These are phyloP conservation scores for carrot (Daucus carota) DNA, from an alignment of 129 eudicot species.

Conservation along the genomic window DNA sequence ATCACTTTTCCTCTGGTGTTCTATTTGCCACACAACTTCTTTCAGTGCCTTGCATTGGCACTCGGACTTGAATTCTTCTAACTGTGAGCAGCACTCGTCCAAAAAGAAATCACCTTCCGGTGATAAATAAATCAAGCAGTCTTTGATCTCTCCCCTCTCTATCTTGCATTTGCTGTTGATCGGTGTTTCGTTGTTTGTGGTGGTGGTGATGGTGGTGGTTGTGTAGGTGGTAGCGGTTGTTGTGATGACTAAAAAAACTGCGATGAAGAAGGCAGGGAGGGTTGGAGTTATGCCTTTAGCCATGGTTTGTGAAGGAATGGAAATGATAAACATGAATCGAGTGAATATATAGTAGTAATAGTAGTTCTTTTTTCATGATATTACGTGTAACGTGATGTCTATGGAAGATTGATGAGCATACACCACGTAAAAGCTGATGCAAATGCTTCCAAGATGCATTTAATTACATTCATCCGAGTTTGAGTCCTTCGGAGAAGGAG, in stretches of 20 bases:
- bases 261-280: neutral
- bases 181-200: neutral
- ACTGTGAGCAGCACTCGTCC: neutral
- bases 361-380: neutral
- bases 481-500: too few species aligned
- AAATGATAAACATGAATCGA: neutral
- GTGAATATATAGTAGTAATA: neutral
- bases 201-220: neutral
- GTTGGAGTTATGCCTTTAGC: neutral
- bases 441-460: neutral
- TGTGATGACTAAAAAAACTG: neutral
- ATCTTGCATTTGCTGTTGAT: neutral
- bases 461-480: neutral
- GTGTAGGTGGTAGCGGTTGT: neutral
- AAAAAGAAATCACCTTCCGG: neutral
- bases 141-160: neutral
- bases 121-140: neutral
- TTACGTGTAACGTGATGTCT: neutral
- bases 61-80: neutral
- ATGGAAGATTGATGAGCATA: neutral
- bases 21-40: neutral
- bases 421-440: neutral
- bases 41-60: conserved; percentile 1
- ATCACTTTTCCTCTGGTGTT: neutral
- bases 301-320: neutral